phyloP scores from a whole-genome alignment of 1,284 basidiomycete genomes.

The Ceratobasidium sp. region DNA sequence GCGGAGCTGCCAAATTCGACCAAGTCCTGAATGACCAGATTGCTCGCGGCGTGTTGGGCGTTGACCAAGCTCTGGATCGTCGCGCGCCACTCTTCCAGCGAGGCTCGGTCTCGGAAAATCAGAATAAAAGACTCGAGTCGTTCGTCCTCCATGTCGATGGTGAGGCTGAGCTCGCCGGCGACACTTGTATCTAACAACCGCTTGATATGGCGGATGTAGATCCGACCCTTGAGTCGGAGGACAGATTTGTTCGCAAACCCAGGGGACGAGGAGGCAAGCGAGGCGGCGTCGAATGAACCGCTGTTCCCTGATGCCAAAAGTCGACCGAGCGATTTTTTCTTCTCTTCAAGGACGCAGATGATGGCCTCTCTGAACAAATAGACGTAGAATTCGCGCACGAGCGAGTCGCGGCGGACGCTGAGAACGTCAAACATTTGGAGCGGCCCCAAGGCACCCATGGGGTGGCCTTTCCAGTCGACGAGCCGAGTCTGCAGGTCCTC shows the following conservation, averaged over 20 bases:
- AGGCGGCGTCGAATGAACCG: slow-evolving; percentile 59
- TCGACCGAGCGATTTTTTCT: slow-evolving; percentile 79
- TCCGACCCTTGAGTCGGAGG: slow-evolving; percentile 91
- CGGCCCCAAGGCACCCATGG: slow-evolving; percentile 79
- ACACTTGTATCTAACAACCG: slow-evolving; percentile 82
- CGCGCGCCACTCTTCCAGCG: slow-evolving; percentile 86
- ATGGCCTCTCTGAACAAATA: slow-evolving; percentile 97
- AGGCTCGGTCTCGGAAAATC: slow-evolving; percentile 90
- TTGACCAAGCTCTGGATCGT: slow-evolving; percentile 66
- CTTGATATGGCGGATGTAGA: slow-evolving; percentile 93
- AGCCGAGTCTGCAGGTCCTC: slow-evolving; percentile 89
- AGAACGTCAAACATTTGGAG: slow-evolving; percentile 92
- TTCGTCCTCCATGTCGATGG: slow-evolving; percentile 96
- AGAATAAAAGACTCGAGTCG: slow-evolving; percentile 92
- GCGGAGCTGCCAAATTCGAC: slow-evolving; percentile 45
- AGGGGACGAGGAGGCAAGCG: slow-evolving; percentile 60
- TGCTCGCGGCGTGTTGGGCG: slow-evolving; percentile 48
- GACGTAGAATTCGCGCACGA: slow-evolving; percentile 91
- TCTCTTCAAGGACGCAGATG: slow-evolving; percentile 95
- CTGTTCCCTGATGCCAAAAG: slow-evolving; percentile 60
- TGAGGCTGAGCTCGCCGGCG: slow-evolving; percentile 84
- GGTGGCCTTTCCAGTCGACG: slow-evolving; percentile 94
- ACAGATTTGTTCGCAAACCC: slow-evolving; percentile 70
- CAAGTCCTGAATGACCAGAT: slow-evolving; percentile 51
- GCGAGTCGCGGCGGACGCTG: slow-evolving; percentile 84